phyloP scores from a whole-genome alignment of 768 basidiomycete species.

The Cystofilobasidium capitatum region DNA sequence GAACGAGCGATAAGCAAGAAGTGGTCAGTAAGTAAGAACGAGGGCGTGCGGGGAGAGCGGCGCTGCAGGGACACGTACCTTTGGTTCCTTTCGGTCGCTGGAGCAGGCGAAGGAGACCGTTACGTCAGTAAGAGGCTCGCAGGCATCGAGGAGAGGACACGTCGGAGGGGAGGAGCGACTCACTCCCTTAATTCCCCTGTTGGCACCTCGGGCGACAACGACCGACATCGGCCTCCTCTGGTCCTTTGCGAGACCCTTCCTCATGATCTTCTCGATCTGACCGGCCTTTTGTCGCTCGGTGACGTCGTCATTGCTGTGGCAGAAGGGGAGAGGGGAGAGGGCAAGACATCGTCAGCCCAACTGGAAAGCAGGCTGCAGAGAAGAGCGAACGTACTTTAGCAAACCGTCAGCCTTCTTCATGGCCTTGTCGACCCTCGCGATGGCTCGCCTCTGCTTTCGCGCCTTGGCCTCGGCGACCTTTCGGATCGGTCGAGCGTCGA shows the following conservation, averaged over 20 bases:
- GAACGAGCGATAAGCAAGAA: neutral
- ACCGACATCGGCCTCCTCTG: constrained; percentile 55
- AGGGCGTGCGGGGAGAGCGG: neutral
- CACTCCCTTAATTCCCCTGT: constrained; percentile 73
- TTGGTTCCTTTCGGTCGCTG: constrained; percentile 83
- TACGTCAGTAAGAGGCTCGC: neutral
- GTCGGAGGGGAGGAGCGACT: neutral
- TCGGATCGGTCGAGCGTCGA: constrained; percentile 96
- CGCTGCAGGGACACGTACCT: constrained; percentile 57
- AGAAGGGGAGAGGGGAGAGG: neutral
- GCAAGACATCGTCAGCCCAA: neutral
- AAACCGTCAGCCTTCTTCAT: constrained; percentile 94
- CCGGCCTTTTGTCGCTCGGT: constrained; percentile 91
- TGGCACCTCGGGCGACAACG: constrained; percentile 81
- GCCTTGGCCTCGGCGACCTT: constrained; percentile 98
- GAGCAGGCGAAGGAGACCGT: no score
- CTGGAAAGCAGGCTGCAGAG: neutral
- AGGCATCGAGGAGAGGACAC: neutral
- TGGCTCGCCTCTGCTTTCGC: constrained; percentile 84
- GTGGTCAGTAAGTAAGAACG: neutral
- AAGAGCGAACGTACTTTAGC: constrained; percentile 13
- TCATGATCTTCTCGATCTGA: constrained; percentile 72
- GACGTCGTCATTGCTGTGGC: constrained; percentile 64
- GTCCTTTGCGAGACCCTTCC: constrained; percentile 47
- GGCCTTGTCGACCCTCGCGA: constrained; percentile 74